Percentiles rank a stretch among this genome's conserved stretches.
These are phyloP conservation scores for Kockiozyma suomiensis DNA, from an alignment of 805 yeast genomes.

Conservation along the genomic window DNA sequence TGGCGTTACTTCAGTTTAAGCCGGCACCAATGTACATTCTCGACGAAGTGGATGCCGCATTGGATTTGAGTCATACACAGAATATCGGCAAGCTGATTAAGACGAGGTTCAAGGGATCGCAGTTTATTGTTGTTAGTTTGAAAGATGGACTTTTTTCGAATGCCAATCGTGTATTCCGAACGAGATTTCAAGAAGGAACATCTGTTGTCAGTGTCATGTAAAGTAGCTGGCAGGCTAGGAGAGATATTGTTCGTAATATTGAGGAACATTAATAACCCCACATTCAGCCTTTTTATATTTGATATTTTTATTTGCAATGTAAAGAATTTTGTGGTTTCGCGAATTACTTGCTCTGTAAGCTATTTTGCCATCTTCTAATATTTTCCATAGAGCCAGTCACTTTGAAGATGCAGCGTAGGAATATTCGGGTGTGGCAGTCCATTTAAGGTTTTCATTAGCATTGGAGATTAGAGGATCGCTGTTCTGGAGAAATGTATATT, in stretches of 20 bases:
- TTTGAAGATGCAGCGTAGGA: not conserved
- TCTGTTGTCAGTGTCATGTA: slow-evolving; percentile 62
- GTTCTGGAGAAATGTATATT: not conserved
- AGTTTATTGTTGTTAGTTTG: slow-evolving; percentile 92
- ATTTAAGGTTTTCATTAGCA: not conserved
- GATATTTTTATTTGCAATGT: not conserved
- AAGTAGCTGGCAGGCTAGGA: not conserved
- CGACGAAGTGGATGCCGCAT: slow-evolving; percentile 98
- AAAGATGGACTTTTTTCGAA: slow-evolving; percentile 98
- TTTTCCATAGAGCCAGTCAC: no score
- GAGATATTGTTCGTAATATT: no score
- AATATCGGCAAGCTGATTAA: slow-evolving; percentile 96
- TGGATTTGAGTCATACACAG: slow-evolving; percentile 95
- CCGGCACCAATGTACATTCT: slow-evolving; percentile 99
- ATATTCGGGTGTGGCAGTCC: not conserved
- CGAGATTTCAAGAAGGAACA: slow-evolving; percentile 95
- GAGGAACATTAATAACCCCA: no score
- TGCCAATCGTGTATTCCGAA: slow-evolving; percentile 91
- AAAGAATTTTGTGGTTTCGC: no score
- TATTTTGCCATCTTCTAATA: no score
- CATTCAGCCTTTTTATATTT: no score
- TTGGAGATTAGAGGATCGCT: not conserved
- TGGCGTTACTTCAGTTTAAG: slow-evolving; percentile 89
- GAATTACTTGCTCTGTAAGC: no score
- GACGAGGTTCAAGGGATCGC: slow-evolving; percentile 92